Evolutionary conservation across 176 grass and related monocot species (phyloP).

Genomic region (Coix lacrymajobi): DNA sequence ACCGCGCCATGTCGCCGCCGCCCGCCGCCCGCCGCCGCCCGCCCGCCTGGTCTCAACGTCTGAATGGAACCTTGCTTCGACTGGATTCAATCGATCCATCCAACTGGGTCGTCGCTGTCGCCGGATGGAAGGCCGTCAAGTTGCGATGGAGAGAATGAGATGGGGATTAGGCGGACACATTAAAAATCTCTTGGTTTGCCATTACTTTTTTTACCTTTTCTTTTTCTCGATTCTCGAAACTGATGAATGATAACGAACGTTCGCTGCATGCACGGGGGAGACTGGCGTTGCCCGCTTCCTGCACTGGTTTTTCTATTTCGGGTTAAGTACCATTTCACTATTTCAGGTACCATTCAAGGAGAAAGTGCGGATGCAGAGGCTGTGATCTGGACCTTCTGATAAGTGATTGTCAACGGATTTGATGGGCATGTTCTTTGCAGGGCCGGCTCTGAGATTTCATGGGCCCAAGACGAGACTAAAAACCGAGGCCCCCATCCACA

Average conservation of each 20-base stretch:
- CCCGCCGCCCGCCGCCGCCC: too few relatives aligned
- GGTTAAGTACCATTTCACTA: background rate
- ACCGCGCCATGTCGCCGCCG: slow-evolving; percentile 59
- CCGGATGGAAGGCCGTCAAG: background rate
- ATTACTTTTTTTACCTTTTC: background rate
- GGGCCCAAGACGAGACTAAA: too few relatives aligned
- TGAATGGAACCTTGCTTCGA: background rate
- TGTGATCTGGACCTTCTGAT: too few relatives aligned
- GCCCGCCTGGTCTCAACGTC: background rate
- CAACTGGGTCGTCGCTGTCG: background rate
- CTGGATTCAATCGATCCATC: background rate
- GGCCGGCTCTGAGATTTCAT: too few relatives aligned
- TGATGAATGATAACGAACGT: background rate
- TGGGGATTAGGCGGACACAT: background rate
- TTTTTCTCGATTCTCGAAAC: background rate
- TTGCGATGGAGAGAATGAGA: too few relatives aligned
- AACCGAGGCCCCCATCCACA: too few relatives aligned
- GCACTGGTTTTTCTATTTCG: background rate
- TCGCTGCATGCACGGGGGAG: background rate
- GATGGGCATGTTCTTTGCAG: too few relatives aligned
- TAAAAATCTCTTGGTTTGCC: background rate
- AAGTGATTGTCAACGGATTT: too few relatives aligned
- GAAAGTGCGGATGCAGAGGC: too few relatives aligned
- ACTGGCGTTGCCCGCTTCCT: slow-evolving; percentile 1
- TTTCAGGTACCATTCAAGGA: background rate